Percentiles rank a stretch among this genome's conserved stretches.
phyloP scores from a whole-genome alignment of 1,284 basidiomycete genomes.

The Trichosporon sp. region DNA sequence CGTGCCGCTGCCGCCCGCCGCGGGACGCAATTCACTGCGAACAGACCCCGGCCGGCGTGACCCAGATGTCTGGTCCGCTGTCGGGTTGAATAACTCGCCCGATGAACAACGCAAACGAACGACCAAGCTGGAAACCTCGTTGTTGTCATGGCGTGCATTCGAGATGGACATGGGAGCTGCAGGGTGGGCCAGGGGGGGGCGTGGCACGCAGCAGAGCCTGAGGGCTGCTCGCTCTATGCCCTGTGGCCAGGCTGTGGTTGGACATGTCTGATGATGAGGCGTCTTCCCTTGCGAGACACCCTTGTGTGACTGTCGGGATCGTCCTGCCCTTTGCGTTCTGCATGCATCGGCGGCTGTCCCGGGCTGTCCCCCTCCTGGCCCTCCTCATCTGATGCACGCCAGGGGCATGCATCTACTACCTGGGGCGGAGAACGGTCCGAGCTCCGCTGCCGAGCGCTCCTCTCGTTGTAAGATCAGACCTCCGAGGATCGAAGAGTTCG shows the following conservation, averaged over 20 bases:
- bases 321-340: not conserved
- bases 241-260: too few species aligned
- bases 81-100: not conserved
- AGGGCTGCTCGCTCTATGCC: too few species aligned
- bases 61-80: not conserved
- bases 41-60: not conserved
- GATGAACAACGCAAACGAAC: too few species aligned
- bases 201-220: too few species aligned
- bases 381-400: not conserved
- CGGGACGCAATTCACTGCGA: not conserved
- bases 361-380: not conserved
- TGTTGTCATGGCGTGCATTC: not conserved
- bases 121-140: too few species aligned
- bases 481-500: too few species aligned
- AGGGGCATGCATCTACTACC: too few species aligned
- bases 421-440: too few species aligned
- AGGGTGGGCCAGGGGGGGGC: not conserved
- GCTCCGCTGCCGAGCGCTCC: too few species aligned
- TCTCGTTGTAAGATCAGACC: too few species aligned
- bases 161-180: not conserved
- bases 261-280: not conserved
- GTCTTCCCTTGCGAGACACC: not conserved
- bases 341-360: not conserved
- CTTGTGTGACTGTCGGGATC: not conserved
- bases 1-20: too few species aligned